These are phyloP conservation scores for Lentinus polychrous DNA, from an alignment of 1,284 basidiomycete genomes.

Conservation along the genomic window DNA sequence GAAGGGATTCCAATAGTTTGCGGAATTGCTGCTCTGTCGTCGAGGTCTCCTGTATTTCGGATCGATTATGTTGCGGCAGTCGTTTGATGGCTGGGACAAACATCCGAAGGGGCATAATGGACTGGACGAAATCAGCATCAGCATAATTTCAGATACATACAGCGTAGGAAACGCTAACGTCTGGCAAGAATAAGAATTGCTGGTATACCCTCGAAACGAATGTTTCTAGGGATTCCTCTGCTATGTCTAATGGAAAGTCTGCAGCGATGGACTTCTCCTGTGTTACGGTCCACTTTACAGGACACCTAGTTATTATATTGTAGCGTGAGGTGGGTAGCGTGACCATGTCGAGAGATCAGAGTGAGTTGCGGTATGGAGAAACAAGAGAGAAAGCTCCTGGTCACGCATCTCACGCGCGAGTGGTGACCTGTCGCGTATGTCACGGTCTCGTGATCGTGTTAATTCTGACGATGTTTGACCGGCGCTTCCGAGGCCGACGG, in stretches of 20 bases:
- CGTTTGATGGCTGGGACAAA: constrained; percentile 44
- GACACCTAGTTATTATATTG: constrained; percentile 10
- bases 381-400: too few relatives aligned
- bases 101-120: constrained; percentile 55
- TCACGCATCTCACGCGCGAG: too few relatives aligned
- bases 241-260: constrained; percentile 15
- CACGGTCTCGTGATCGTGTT: too few relatives aligned
- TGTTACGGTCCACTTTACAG: constrained; percentile 25
- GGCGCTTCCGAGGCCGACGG: too few relatives aligned
- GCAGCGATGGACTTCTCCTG: constrained; percentile 22
- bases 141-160: constrained; percentile 4
- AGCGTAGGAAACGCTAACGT: constrained; percentile 30
- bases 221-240: constrained; percentile 15
- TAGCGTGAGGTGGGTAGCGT: background rate
- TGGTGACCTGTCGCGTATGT: too few relatives aligned
- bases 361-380: too few relatives aligned
- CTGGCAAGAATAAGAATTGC: constrained; percentile 71
- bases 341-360: too few relatives aligned
- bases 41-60: too few relatives aligned
- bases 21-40: constrained; percentile 44
- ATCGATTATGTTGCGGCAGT: constrained; percentile 31
- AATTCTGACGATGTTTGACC: too few relatives aligned
- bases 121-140: constrained; percentile 31
- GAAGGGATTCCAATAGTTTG: constrained; percentile 44
- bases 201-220: constrained; percentile 40